Evolutionary conservation across 2,329 filamentous ascomycete species (phyloP).

Genomic region (Penicillium nordicum): DNA sequence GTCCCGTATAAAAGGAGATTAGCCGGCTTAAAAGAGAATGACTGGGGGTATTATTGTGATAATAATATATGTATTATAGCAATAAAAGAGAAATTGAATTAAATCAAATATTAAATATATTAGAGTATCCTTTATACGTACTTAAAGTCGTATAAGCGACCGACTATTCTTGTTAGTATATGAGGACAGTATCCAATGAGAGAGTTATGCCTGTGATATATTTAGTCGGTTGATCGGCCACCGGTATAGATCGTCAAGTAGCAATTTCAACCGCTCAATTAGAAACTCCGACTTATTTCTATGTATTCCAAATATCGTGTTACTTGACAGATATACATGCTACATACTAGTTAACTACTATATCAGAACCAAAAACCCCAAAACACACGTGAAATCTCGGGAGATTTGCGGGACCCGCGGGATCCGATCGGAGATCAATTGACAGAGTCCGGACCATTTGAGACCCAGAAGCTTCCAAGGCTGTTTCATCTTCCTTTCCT

Average conservation of each 20-base stretch:
- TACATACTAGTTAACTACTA: neutral
- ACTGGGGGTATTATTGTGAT: no score
- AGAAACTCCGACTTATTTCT: neutral
- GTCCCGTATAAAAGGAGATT: no score
- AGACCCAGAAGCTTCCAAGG: neutral
- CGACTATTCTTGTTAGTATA: no score
- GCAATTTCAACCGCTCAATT: neutral
- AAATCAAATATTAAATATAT: no score
- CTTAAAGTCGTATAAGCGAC: no score
- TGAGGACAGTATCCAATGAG: no score
- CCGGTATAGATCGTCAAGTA: neutral
- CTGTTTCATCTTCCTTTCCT: neutral
- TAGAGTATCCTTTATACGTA: no score
- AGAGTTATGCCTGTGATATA: no score
- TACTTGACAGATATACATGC: neutral
- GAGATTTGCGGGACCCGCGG: conserved; percentile 9
- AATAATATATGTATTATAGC: no score
- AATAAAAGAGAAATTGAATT: no score
- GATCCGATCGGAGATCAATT: conserved; percentile 2
- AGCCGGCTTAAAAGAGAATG: no score
- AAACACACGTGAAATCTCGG: neutral
- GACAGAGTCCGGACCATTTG: neutral
- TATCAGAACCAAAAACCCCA: neutral
- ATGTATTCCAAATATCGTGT: neutral
- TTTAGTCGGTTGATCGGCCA: no score